These are phyloP conservation scores for Phytopythium helicoides DNA, from an alignment of 352 stramenopile genomes.

Conservation along the genomic window DNA sequence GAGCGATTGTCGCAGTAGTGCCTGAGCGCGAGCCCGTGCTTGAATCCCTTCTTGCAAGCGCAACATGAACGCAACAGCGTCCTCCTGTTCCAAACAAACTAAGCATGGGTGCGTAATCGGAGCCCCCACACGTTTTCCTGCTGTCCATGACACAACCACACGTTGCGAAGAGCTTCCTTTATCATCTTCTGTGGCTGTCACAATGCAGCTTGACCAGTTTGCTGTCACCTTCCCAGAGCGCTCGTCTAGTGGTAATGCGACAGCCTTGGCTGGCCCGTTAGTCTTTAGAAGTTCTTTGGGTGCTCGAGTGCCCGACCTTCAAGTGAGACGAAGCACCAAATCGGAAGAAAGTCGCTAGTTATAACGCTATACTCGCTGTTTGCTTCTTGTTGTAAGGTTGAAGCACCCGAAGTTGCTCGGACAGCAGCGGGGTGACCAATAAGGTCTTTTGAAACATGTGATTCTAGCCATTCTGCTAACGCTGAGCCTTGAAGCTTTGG, in stretches of 20 bases:
- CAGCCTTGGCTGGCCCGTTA: slow-evolving; percentile 48
- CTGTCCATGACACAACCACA: slow-evolving; percentile 76
- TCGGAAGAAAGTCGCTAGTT: slow-evolving; percentile 48
- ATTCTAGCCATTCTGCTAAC: slow-evolving; percentile 49
- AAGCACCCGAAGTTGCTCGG: background rate
- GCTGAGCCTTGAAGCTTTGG: slow-evolving; percentile 17
- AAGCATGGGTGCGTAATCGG: slow-evolving; percentile 59
- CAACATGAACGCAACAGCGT: slow-evolving; percentile 42
- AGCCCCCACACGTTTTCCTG: slow-evolving; percentile 66
- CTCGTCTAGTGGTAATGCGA: slow-evolving; percentile 65
- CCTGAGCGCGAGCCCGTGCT: slow-evolving; percentile 60
- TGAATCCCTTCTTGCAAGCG: slow-evolving; percentile 34
- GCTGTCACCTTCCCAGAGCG: slow-evolving; percentile 35
- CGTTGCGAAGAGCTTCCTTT: slow-evolving; percentile 12
- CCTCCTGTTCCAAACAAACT: slow-evolving; percentile 62
- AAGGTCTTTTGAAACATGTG: slow-evolving; percentile 33
- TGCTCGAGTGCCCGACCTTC: slow-evolving; percentile 27
- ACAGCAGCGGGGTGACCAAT: slow-evolving; percentile 44
- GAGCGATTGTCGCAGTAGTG: slow-evolving; percentile 53
- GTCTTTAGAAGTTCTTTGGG: slow-evolving; percentile 17
- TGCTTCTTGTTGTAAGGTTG: background rate
- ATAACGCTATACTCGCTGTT: slow-evolving; percentile 5
- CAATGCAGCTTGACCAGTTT: slow-evolving; percentile 76
- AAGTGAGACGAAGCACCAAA: slow-evolving; percentile 76
- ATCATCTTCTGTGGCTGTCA: slow-evolving; percentile 57